Evolutionary conservation across 208 protist genomes (phyloP).

Genomic region (Tritrichomonas musculus): DNA sequence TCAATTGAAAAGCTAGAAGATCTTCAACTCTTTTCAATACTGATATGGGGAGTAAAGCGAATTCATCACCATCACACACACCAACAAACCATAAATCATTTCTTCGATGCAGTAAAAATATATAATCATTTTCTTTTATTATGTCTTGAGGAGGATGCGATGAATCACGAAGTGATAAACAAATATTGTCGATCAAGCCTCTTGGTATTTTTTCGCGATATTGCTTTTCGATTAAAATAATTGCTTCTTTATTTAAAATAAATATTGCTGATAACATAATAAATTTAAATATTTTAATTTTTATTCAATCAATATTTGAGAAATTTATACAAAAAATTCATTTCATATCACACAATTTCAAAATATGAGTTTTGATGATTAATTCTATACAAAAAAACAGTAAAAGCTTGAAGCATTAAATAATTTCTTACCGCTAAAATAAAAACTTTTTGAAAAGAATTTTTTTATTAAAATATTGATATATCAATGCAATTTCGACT

Average conservation of each 20-base stretch:
- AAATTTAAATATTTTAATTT: too few relatives aligned
- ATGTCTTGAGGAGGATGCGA: background rate
- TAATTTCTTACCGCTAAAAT: too few relatives aligned
- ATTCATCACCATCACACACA: constrained; percentile 21
- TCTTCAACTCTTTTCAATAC: background rate
- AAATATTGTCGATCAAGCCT: background rate
- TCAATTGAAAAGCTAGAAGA: background rate
- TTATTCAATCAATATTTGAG: too few relatives aligned
- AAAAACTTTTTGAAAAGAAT: too few relatives aligned
- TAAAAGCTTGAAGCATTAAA: too few relatives aligned
- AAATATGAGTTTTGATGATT: too few relatives aligned
- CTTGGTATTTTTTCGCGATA: background rate
- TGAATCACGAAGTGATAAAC: background rate
- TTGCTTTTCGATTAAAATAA: constrained; percentile 23
- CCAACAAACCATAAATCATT: constrained; percentile 1
- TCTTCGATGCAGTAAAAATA: background rate
- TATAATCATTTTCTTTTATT: background rate
- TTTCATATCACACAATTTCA: too few relatives aligned
- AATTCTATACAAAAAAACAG: too few relatives aligned
- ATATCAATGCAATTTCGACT: too few relatives aligned
- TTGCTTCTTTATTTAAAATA: constrained; percentile 28
- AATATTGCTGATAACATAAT: background rate
- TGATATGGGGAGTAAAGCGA: background rate
- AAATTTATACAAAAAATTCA: too few relatives aligned
- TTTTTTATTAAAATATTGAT: too few relatives aligned